Percentiles rank a stretch among this genome's conserved stretches.
Evolutionary conservation across 2,329 filamentous ascomycete species (phyloP).

Genomic region (Aspergillus unguis): DNA sequence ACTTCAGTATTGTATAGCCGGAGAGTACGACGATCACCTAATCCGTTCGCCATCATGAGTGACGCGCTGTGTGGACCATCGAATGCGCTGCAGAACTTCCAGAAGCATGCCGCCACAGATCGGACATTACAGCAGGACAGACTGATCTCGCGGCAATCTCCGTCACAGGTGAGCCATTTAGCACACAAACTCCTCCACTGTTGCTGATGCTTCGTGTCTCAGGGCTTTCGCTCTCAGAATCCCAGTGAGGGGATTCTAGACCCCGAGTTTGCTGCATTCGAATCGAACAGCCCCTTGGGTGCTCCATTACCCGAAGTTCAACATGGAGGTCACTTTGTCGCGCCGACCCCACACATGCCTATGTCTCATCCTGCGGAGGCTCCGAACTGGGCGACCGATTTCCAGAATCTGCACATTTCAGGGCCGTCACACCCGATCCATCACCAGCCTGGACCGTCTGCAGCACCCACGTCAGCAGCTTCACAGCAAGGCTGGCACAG

Average conservation of each 20-base stretch:
- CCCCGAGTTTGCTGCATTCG: constrained; percentile 67
- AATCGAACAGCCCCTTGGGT: constrained; percentile 39
- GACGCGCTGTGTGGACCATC: constrained; percentile 71
- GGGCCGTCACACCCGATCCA: constrained; percentile 43
- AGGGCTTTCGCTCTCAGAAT: constrained; percentile 63
- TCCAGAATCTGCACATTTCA: constrained; percentile 44
- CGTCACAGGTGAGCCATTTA: constrained; percentile 50
- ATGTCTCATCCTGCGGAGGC: constrained; percentile 21
- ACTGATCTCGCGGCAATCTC: constrained; percentile 52
- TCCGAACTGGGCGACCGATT: constrained; percentile 45
- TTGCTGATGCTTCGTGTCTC: constrained; percentile 16
- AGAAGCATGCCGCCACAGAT: constrained; percentile 66
- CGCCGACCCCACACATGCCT: constrained; percentile 25
- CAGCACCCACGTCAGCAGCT: constrained; percentile 31
- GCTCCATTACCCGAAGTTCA: constrained; percentile 37
- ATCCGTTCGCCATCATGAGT: constrained; percentile 50
- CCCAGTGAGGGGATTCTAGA: constrained; percentile 57
- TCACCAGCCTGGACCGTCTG: constrained; percentile 46
- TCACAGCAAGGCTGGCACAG: constrained; percentile 55
- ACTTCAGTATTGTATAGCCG: not conserved
- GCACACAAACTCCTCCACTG: not conserved
- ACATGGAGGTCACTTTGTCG: constrained; percentile 30
- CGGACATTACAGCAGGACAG: constrained; percentile 72
- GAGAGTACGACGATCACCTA: not conserved
- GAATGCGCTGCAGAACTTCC: constrained; percentile 69